Percentiles rank a stretch among this genome's conserved stretches.
Conservation (phyloP, 176 grass and related monocot species). For the Avena atlantica region DNA sequence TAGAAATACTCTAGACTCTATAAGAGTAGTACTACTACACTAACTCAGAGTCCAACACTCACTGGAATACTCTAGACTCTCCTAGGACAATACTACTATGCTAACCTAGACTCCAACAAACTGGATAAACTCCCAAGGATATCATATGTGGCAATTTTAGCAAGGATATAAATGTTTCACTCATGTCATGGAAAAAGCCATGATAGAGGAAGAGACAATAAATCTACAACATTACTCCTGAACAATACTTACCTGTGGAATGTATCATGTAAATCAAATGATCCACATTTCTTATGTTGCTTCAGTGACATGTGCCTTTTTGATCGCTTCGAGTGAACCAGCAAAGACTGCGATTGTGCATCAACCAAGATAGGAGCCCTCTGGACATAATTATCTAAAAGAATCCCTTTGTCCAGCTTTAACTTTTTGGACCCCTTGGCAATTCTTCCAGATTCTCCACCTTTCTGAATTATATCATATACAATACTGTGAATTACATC, state of each 20-base stretch:
- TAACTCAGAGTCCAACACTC: no score
- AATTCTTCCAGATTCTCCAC: constrained; percentile 59
- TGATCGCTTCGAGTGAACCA: constrained; percentile 63
- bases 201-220: not conserved
- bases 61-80: no score
- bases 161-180: constrained; percentile 20
- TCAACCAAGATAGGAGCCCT: constrained; percentile 56
- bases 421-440: constrained; percentile 60
- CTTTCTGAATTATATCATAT: constrained; percentile 71
- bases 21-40: no score
- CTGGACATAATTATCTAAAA: constrained; percentile 66
- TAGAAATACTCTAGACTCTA: no score
- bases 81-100: no score
- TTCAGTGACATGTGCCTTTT: constrained; percentile 70
- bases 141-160: not conserved
- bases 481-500: constrained; percentile 56
- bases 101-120: no score
- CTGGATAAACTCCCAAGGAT: not conserved
- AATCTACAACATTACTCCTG: not conserved
- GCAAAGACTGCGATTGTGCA: constrained; percentile 56
- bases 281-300: constrained; percentile 70
- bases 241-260: constrained; percentile 57
- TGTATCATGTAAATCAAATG: constrained; percentile 55
- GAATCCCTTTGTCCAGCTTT: constrained; percentile 62
- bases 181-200: constrained; percentile 15